phyloP scores from a whole-genome alignment of 345 rosid species.

The Ricinus communis region DNA sequence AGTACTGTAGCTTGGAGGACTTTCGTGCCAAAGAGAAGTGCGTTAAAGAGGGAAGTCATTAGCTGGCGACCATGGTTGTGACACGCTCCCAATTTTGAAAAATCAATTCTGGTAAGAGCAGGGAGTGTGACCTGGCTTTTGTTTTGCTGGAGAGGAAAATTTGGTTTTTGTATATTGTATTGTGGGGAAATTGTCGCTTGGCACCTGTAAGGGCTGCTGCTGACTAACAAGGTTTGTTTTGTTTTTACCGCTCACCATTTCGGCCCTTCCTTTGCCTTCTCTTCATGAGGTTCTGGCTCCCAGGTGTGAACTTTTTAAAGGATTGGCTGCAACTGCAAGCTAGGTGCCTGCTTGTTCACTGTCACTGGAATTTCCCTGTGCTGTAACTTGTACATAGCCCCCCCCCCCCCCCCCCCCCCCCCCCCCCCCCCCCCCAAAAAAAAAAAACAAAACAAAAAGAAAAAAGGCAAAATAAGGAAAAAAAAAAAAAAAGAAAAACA shows the following conservation, averaged over 20 bases:
- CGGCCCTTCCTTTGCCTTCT: not conserved
- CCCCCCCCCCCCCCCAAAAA: too few species aligned
- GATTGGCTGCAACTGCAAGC: conserved; percentile 28
- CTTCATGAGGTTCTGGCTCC: conserved; percentile 12
- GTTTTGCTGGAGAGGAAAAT: conserved; percentile 15
- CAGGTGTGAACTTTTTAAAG: conserved; percentile 1
- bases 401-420: too few species aligned
- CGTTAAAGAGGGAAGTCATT: conserved; percentile 39
- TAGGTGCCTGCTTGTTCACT: conserved; percentile 27
- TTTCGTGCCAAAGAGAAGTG: conserved; percentile 60
- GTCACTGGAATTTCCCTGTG: conserved; percentile 17
- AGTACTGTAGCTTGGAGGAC: conserved; percentile 62
- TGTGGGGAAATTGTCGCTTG: conserved; percentile 22
- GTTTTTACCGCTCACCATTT: not conserved
- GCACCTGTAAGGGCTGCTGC: conserved; percentile 28
- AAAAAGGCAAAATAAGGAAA: not conserved
- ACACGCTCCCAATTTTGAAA: conserved; percentile 44
- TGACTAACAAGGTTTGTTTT: conserved; percentile 17
- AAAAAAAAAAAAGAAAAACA: not conserved
- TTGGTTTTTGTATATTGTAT: conserved; percentile 27
- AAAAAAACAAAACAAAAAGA: too few species aligned
- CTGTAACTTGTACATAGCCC: conserved; percentile 50
- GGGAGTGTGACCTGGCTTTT: conserved; percentile 18
- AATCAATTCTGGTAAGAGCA: conserved; percentile 17
- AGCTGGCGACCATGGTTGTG: conserved; percentile 10